Evolutionary conservation across 2,329 filamentous ascomycete genomes (phyloP), one percentile per base, ranked within the genome.

Genomic region (Aquanectria penicillioides): DNA sequence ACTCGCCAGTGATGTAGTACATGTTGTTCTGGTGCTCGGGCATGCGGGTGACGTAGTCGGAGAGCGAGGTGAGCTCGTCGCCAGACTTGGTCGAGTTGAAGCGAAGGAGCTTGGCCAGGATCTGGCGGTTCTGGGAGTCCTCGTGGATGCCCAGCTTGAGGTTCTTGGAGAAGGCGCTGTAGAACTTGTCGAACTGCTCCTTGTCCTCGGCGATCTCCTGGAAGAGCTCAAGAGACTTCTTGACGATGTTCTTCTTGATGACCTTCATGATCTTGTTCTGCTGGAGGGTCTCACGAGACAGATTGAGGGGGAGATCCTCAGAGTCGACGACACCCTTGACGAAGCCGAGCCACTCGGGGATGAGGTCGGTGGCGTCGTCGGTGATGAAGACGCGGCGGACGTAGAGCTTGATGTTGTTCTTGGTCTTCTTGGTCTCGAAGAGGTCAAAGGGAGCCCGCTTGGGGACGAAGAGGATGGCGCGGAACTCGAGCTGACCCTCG

Each of bases 181-280:
- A 99, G 90, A 99, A 99, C 90, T 99, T 99, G 89, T 99, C 95
- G 80, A 99, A 99, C 82, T 97, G 92, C 89, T 99, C 95, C 83
- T 97, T 97, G 84, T 99, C 95, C 87, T 99, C 95, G 59, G 95
- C 90, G 67, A 99, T 99, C 87, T 99, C 95, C 75, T 89, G 88
- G 91, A 99, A 99, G 80, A 99, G 93, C 87, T 99, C 95, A 69
- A 99, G 93, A 68, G 93, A 92, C 92, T 99, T 99, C 94, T 98
- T 99, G 87, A 99, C 94, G 69, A 99, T 97, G 90, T 99, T 99
- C 93, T 99, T 99, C 90, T 96, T 97, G 89, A 98, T 98, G 81
- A 98, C 95, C 91, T 98, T 98, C 95, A 98, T 98, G 87, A 99
- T 99, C 93, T 98, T 98, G 92, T 98, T 99, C 88, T 98, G 95